Conservation (phyloP, 768 basidiomycete genomes). For the Boletus insuetus region DNA sequence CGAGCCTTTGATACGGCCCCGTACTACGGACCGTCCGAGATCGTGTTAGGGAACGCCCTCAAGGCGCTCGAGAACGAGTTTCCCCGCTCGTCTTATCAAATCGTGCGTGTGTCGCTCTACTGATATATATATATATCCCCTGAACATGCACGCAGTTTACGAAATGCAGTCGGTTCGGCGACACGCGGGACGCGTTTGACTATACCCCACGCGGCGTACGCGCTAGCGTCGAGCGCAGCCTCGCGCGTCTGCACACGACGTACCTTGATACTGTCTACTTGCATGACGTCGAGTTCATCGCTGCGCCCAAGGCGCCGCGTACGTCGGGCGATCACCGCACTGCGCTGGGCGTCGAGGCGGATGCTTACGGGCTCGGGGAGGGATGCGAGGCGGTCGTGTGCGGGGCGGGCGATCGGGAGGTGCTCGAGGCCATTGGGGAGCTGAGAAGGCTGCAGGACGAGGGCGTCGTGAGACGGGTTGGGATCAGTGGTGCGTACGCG, state of each 20-base stretch:
- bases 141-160: slow-evolving; percentile 54
- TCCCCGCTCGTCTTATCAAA: slow-evolving; percentile 72
- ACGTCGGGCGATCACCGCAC: slow-evolving; percentile 52
- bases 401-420: slow-evolving; percentile 68
- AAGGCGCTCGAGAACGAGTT: slow-evolving; percentile 61
- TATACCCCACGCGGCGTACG: slow-evolving; percentile 68
- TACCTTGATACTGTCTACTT: slow-evolving; percentile 82
- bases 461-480: slow-evolving; percentile 70
- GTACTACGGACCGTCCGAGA: slow-evolving; percentile 79
- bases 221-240: slow-evolving; percentile 61
- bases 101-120: slow-evolving; percentile 41
- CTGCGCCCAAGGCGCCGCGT: slow-evolving; percentile 47
- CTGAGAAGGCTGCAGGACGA: slow-evolving; percentile 67
- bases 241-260: slow-evolving; percentile 65
- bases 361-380: slow-evolving; percentile 60
- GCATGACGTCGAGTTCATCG: slow-evolving; percentile 83
- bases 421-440: slow-evolving; percentile 67
- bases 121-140: too few relatives aligned
- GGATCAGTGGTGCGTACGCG: slow-evolving; percentile 63
- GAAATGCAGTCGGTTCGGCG: slow-evolving; percentile 80
- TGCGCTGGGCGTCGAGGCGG: slow-evolving; percentile 53
- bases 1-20: slow-evolving; percentile 78
- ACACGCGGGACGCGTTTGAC: slow-evolving; percentile 54
- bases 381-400: slow-evolving; percentile 55
- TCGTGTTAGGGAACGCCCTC: slow-evolving; percentile 66